Percentiles rank a stretch among this genome's conserved stretches.
These are phyloP conservation scores for Lactarius pseudohatsudake DNA, from an alignment of 768 basidiomycete species.

Conservation along the genomic window DNA sequence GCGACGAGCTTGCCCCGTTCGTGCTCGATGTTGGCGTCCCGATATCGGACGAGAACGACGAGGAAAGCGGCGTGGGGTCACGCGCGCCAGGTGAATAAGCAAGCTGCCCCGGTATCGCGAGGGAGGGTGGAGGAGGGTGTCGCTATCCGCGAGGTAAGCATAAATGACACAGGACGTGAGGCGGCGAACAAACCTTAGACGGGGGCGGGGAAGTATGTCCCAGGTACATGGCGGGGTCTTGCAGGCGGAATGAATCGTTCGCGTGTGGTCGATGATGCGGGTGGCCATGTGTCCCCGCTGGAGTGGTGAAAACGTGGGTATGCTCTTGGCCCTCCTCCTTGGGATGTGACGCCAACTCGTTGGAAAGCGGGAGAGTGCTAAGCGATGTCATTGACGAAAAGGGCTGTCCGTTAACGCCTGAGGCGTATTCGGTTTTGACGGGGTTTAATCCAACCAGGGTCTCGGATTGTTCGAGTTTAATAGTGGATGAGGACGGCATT, in stretches of 20 bases:
- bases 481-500: neutral
- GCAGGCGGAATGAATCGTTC: slow-evolving; percentile 14
- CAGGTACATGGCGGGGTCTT: slow-evolving; percentile 23
- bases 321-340: slow-evolving; percentile 21
- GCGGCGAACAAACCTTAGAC: slow-evolving; percentile 23
- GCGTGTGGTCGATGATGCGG: slow-evolving; percentile 13
- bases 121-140: slow-evolving; percentile 17
- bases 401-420: neutral
- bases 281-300: slow-evolving; percentile 5
- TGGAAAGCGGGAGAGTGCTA: neutral
- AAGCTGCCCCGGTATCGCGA: slow-evolving; percentile 13
- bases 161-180: slow-evolving; percentile 10
- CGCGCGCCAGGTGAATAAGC: slow-evolving; percentile 11
- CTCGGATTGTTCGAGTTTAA: slow-evolving; percentile 4
- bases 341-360: slow-evolving; percentile 5
- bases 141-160: slow-evolving; percentile 14
- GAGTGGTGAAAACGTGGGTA: neutral
- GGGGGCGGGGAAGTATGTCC: slow-evolving; percentile 12
- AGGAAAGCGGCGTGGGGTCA: slow-evolving; percentile 9
- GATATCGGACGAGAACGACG: slow-evolving; percentile 23
- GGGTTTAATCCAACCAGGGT: neutral
- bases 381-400: slow-evolving; percentile 16
- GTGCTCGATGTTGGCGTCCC: slow-evolving; percentile 21
- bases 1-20: neutral
- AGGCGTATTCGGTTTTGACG: slow-evolving; percentile 19